Evolutionary conservation across 106 monocot species (phyloP).

Genomic region (Dioscorea dumetorum): DNA sequence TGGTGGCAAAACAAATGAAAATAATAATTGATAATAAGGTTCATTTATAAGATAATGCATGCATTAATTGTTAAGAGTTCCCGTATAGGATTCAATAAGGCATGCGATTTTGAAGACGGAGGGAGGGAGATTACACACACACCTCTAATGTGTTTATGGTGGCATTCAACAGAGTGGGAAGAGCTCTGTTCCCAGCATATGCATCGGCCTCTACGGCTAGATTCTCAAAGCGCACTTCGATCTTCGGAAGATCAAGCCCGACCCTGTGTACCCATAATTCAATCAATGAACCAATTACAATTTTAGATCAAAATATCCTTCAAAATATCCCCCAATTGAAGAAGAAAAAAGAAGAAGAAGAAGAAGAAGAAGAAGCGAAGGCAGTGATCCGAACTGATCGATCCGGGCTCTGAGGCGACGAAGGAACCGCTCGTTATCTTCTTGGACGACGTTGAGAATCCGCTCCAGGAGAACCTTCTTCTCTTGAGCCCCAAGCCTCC

Average conservation of each 20-base stretch:
- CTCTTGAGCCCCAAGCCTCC: background rate
- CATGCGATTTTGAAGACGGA: too few species aligned
- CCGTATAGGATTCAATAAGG: too few species aligned
- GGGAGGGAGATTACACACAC: background rate
- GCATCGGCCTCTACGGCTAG: constrained; percentile 51
- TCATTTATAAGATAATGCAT: too few species aligned
- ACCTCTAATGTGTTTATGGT: constrained; percentile 39
- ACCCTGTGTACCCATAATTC: constrained; percentile 36
- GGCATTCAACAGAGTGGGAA: constrained; percentile 46
- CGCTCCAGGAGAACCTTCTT: constrained; percentile 1
- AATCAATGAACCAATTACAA: background rate
- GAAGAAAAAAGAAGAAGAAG: background rate
- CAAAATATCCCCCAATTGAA: too few species aligned
- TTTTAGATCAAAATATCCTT: background rate
- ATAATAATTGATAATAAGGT: too few species aligned
- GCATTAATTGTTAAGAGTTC: too few species aligned
- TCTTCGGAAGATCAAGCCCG: constrained; percentile 63
- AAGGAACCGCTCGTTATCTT: constrained; percentile 12
- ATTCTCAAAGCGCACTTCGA: constrained; percentile 75
- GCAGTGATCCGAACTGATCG: background rate
- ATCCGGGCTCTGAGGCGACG: constrained; percentile 1
- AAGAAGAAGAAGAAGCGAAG: background rate
- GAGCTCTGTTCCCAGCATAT: constrained; percentile 32
- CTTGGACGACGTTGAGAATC: constrained; percentile 10
- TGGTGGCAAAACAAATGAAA: too few species aligned